These are phyloP conservation scores for Pyrus hybrid DNA, from an alignment of 331 rosid species.

Conservation along the genomic window DNA sequence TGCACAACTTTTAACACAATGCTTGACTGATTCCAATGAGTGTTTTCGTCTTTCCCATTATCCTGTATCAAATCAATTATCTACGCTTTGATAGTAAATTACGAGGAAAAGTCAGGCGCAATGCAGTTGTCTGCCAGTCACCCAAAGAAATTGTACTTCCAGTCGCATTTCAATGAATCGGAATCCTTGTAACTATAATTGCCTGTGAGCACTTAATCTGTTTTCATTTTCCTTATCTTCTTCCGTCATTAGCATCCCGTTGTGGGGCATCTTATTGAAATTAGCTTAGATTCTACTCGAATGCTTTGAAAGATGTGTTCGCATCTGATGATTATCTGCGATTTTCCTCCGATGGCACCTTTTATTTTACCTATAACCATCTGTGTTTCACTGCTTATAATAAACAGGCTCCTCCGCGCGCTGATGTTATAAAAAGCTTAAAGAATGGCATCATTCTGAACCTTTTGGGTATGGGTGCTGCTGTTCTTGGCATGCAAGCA, in stretches of 20 bases:
- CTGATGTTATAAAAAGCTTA: conserved; percentile 81
- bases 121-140: not conserved
- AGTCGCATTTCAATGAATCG: not conserved
- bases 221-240: not conserved
- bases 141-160: not conserved
- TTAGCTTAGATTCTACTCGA: not conserved
- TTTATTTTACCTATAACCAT: not conserved
- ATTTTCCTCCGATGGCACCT: not conserved
- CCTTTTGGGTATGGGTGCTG: conserved; percentile 88
- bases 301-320: not conserved
- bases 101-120: not conserved
- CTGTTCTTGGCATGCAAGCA: conserved; percentile 94
- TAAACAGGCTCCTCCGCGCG: conserved; percentile 92
- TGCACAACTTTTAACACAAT: not conserved
- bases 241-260: not conserved
- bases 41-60: not conserved
- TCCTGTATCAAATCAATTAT: not conserved
- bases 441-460: conserved; percentile 72
- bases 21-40: not conserved
- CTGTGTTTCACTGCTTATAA: not conserved
- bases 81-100: not conserved
- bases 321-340: not conserved
- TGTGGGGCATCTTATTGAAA: not conserved
- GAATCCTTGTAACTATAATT: not conserved
- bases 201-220: not conserved